Base-by-base conservation (phyloP, 2,329 filamentous ascomycete genomes). In the Sarocladium oryzae region DNA sequence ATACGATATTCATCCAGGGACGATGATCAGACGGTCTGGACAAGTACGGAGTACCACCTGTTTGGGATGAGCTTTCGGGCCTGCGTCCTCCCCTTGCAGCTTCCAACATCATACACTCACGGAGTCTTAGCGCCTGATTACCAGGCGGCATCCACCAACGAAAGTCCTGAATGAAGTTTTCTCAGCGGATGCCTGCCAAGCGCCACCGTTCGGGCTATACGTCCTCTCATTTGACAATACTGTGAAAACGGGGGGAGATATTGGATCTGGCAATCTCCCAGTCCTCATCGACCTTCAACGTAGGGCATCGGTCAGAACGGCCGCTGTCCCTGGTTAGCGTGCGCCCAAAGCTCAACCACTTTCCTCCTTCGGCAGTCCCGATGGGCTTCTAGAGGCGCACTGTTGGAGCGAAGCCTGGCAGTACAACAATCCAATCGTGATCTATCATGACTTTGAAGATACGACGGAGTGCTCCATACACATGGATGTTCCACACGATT, bases 1-100 rank as follows among this genome's bases (percentile, higher is more conserved):
- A n/a, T n/a, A n/a, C n/a, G n/a, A n/a, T n/a, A n/a, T n/a, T n/a
- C 33, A 36, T n/a, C 7, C 13, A n/a, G 37, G 18, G 18, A 21
- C n/a, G 40, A 13, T 23, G 40, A 45, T 45, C 40, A 45, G 20
- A 45, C 40, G 40, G 20, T 45, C 40, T 45, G 23, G 40, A 45
- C 40, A 45, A n/a, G 9, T 18, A 13, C 20, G 5, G 18, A 5
- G 26, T 30, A 11, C 8, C n/a, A n/a, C n/a, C n/a, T n/a, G n/a
- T 30, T 45, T 10, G 8, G 13, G 13, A 23, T 16, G 21, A 30
- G n/a, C n/a, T n/a, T n/a, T n/a, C n/a, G n/a, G n/a, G n/a, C n/a
- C n/a, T n/a, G n/a, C n/a, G n/a, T n/a, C n/a, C n/a, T n/a, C n/a
- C n/a, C 33, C 33, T 36, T 36, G 11, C 15, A 8, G 33, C 33